Base-by-base conservation (phyloP, 2,329 filamentous ascomycete species). In the Curvularia sp. region DNA sequence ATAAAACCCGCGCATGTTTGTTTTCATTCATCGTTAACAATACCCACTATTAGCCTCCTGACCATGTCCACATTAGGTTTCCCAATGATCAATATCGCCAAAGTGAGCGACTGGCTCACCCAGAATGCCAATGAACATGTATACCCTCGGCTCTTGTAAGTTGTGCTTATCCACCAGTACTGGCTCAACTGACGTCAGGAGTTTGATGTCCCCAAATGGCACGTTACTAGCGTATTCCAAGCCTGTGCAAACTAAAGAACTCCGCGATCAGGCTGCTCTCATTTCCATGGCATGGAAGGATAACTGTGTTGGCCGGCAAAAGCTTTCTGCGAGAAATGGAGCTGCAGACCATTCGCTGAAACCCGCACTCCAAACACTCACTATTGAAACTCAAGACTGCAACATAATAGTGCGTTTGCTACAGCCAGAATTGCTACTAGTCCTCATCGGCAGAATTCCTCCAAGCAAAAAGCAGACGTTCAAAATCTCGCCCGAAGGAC, bases 211-310 rank as follows among this genome's bases (percentile, higher is more conserved):
- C 28, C 80, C 80, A 21, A 83, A 82, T 64, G 81, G 81, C 60
- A 82, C 80, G 2, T 69, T 83, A 19, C 73, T 83, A 49, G 80
- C 81, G 42, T 81, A 83, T 67, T 81, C 77, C 18, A 78, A 78
- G 21, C 80, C 80, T 12, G 75, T 78, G n/a, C 77, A 82, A 60
- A 80, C 81, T 66, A 79, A 79, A 59, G 78, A 81, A 59, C 73
- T 83, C 30, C 79, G 81, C 39, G 80, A 81, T 55, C 80, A 82
- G 64, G 80, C 80, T 21, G 80, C 81, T 6, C 69, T 82, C 47
- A 77, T 82, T 8, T 80, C 80, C 21, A 78, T 82, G 61, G 77
- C 77, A 9, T 83, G 81, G 81, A 82, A 81, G 69, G 80, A 82
- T 47, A 72, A 81, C 10, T 66, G 64, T 18, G 49, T 54, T 28